Evolutionary conservation across 2,329 filamentous ascomycete species (phyloP), one percentile per base, ranked within the genome.

Genomic region (Fusarium buxicola): DNA sequence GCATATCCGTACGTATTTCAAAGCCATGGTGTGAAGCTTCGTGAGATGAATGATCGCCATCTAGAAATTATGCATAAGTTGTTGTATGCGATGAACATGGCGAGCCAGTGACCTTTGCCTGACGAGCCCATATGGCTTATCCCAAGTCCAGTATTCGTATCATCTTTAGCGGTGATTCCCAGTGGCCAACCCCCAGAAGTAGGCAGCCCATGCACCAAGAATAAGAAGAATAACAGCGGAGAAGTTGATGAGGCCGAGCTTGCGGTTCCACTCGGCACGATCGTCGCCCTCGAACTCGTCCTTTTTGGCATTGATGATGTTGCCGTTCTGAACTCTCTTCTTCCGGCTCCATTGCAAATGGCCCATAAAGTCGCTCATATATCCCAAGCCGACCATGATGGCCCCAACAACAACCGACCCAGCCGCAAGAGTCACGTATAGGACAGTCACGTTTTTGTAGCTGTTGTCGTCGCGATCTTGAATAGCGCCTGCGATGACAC

Each of bases 111-210:
- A n/a, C n/a, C n/a, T n/a, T n/a, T n/a, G n/a, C n/a, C n/a, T n/a
- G n/a, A n/a, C n/a, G n/a, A n/a, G n/a, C n/a, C n/a, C n/a, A n/a
- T n/a, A n/a, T n/a, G n/a, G n/a, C n/a, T n/a, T n/a, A n/a, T n/a
- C n/a, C n/a, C n/a, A n/a, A n/a, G n/a, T n/a, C n/a, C n/a, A n/a
- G n/a, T n/a, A n/a, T n/a, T n/a, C n/a, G n/a, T n/a, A 11, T 18
- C 15, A 15, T 41, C 9, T 8, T 11, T 25, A 39, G 7, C 51
- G 58, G 6, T 30, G 55, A 7, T 85, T 79, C 0, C 82, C 82
- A 0, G 83, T 87, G 5, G 81, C 82, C 3, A 84, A 79, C 8
- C 86, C 85, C 84, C 84, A 88, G 58, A 88, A 86, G 69, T 86
- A 88, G 1, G 83, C 84, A 8, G 66, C 72, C 82, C 84, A 86